phyloP scores from a whole-genome alignment of 768 basidiomycete genomes.

The Macrocybe gigantea region DNA sequence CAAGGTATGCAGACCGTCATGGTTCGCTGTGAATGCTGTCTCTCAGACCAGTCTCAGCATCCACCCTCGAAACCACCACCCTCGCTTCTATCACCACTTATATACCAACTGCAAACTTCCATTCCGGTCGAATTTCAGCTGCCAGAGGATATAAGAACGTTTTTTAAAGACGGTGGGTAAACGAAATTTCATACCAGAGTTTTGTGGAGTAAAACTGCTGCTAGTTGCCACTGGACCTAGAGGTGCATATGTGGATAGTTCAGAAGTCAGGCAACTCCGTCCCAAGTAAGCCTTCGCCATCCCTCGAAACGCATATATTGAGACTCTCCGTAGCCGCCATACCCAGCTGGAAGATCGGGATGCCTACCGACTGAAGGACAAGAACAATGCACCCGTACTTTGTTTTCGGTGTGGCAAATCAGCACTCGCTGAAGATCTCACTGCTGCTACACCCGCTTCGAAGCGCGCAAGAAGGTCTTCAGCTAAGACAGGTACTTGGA shows the following conservation, averaged over 20 bases:
- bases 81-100: constrained; percentile 66
- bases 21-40: constrained; percentile 9
- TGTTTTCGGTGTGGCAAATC: constrained; percentile 90
- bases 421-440: constrained; percentile 53
- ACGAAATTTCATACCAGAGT: constrained; percentile 2
- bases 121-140: constrained; percentile 83
- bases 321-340: constrained; percentile 49
- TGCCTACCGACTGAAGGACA: constrained; percentile 79
- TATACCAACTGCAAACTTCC: constrained; percentile 58
- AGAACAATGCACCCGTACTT: constrained; percentile 75
- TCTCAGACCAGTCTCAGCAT: constrained; percentile 36
- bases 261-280: constrained; percentile 69
- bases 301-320: constrained; percentile 9
- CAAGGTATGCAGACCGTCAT: constrained; percentile 43
- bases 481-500: constrained; percentile 52
- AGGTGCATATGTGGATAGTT: constrained; percentile 80
- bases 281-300: constrained; percentile 57
- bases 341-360: constrained; percentile 91
- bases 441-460: constrained; percentile 46
- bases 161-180: constrained; percentile 80
- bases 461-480: constrained; percentile 50
- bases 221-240: constrained; percentile 74
- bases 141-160: constrained; percentile 75
- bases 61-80: constrained; percentile 62
- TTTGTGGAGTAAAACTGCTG: constrained; percentile 6